Conservation (phyloP, 2,329 filamentous ascomycete species). For the Calonectria crousiana region DNA sequence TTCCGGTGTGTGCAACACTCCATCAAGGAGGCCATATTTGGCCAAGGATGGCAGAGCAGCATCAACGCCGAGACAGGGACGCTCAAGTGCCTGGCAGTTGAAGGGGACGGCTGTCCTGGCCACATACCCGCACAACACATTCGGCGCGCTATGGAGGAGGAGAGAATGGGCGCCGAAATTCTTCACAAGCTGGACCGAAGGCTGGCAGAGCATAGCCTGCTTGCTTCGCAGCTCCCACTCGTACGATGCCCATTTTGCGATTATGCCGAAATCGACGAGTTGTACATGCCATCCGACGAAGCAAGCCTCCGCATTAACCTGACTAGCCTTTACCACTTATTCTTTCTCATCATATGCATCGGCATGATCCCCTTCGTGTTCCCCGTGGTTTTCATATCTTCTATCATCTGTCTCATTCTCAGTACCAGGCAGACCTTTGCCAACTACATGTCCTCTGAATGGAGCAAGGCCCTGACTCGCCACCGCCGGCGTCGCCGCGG, state of each 20-base stretch:
- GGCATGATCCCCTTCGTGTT: conserved; percentile 69
- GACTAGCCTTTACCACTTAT: conserved; percentile 60
- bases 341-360: conserved; percentile 66
- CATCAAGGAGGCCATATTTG: conserved; percentile 89
- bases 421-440: conserved; percentile 58
- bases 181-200: conserved; percentile 83
- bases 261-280: conserved; percentile 89
- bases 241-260: conserved; percentile 90
- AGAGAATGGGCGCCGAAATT: conserved; percentile 77
- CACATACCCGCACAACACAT: conserved; percentile 78
- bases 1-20: conserved; percentile 86
- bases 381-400: conserved; percentile 61
- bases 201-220: conserved; percentile 80
- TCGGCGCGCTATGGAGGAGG: conserved; percentile 76
- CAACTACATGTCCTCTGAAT: conserved; percentile 56
- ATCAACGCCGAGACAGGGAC: conserved; percentile 80
- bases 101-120: conserved; percentile 78
- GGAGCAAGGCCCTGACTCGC: conserved; percentile 73
- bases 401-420: conserved; percentile 58
- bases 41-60: conserved; percentile 89
- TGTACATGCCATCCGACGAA: conserved; percentile 71
- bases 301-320: conserved; percentile 68
- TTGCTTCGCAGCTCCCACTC: conserved; percentile 79
- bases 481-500: conserved; percentile 79
- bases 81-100: conserved; percentile 84